Base-by-base conservation (phyloP, 2,329 filamentous ascomycete species). In the Fusarium vanettenii region DNA sequence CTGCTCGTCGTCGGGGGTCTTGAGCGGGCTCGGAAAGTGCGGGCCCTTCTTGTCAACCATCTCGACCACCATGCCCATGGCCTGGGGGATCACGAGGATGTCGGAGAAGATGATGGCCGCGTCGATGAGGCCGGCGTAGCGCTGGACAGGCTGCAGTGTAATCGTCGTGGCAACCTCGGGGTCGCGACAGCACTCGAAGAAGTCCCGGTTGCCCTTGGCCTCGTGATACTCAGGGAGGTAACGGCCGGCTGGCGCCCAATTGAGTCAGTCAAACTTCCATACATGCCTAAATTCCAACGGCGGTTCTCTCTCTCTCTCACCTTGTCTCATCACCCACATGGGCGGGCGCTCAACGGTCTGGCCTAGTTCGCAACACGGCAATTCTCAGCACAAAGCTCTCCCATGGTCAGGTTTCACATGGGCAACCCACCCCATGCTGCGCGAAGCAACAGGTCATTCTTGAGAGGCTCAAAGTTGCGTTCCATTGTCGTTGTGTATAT, bases 251-350 rank as follows among this genome's bases (percentile, higher is more conserved):
- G 76, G 76, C 65, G 33, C 35, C 35, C 66, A 45, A 60, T 70
- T 66, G 66, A 59, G 71, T 59, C 35, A 60, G 62, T 68, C 65
- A 63, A 18, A n/a, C 45, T 57, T 10, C 10, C 13, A 14, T 29
- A 11, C 25, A 27, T 4, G 25, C 25, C 25, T 27, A 4, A 27
- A 27, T 27, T 5, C 5, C 25, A 27, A 27, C 25, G 25, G 25
- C 25, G 25, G 25, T 27, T 27, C 84, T 84, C 27, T 65, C 84
- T 27, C 84, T 84, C 27, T 65, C 84, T 83, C 87, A 96, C 95
- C 95, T 91, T 99, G 97, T 85, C 97, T 94, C 97, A 99, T 99
- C 82, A 99, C 95, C 97, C 97, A 99, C 88, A 97, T 94, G 67
- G 97, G 97, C 71, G 97, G 94, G 75, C 97, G 92, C 85, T 98